phyloP scores from a whole-genome alignment of 371 early-diverging fungal species.

The Phascolomyces articulosus region DNA sequence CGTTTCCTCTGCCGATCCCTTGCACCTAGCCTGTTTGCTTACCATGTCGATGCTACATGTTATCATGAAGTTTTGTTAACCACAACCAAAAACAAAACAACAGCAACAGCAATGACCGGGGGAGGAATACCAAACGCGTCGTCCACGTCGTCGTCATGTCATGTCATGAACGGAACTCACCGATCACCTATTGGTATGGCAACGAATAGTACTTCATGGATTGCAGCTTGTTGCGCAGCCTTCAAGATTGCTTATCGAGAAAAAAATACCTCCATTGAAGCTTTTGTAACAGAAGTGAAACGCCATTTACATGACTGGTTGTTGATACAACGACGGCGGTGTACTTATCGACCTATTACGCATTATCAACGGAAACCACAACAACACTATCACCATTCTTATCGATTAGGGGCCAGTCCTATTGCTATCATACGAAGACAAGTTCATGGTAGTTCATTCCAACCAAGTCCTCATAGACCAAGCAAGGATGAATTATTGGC shows the following conservation, averaged over 20 bases:
- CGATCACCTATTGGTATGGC: background rate
- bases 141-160: background rate
- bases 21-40: constrained; percentile 18
- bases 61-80: constrained; percentile 17
- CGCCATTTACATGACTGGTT: constrained; percentile 2
- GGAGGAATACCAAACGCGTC: background rate
- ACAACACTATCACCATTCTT: background rate
- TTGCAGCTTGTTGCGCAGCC: constrained; percentile 3
- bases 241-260: constrained; percentile 2
- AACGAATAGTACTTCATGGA: background rate
- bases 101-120: background rate
- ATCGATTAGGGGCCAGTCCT: background rate
- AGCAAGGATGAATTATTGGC: constrained; percentile 49
- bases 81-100: background rate
- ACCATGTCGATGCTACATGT: constrained; percentile 19
- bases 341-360: background rate
- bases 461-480: constrained; percentile 30
- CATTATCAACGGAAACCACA: background rate
- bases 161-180: background rate
- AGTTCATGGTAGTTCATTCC: constrained; percentile 4
- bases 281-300: constrained; percentile 4
- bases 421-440: background rate
- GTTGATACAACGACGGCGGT: background rate
- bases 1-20: constrained; percentile 19
- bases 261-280: constrained; percentile 6